Conservation (phyloP, 2,329 filamentous ascomycete species). For the Neofusicoccum laricinum region DNA sequence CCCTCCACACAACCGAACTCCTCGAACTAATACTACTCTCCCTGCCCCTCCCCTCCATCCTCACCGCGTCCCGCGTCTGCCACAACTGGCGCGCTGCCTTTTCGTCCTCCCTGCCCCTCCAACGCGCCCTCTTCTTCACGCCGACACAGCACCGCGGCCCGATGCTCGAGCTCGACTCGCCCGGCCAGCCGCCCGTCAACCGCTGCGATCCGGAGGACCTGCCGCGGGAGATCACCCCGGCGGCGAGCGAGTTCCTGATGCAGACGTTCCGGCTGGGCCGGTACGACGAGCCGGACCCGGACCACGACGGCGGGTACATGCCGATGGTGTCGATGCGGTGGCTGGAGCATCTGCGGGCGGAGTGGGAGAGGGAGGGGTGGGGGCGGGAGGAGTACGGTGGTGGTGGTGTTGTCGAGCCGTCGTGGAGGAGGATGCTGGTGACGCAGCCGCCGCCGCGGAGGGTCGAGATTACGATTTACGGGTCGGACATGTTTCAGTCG, state of each 20-base stretch:
- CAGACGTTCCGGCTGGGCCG: conserved; percentile 3
- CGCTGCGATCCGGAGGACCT: neutral
- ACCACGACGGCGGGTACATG: conserved; percentile 13
- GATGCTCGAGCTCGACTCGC: neutral
- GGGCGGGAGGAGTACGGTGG: neutral
- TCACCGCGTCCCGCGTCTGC: neutral
- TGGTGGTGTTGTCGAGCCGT: neutral
- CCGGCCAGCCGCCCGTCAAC: neutral
- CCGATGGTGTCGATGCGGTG: conserved; percentile 11
- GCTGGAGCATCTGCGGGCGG: neutral
- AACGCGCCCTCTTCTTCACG: conserved; percentile 10
- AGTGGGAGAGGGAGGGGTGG: neutral
- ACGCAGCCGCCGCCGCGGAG: conserved; percentile 14
- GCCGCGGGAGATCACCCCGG: neutral
- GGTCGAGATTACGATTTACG: conserved; percentile 3
- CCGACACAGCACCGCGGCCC: neutral
- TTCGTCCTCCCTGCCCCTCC: neutral
- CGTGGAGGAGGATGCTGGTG: conserved; percentile 8
- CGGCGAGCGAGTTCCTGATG: neutral
- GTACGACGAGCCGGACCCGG: conserved; percentile 5
- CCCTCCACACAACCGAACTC: conserved; percentile 10
- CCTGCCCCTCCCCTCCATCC: neutral
- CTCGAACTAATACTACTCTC: conserved; percentile 10
- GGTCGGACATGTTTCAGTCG: neutral
- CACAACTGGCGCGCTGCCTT: neutral